Evolutionary conservation across 2,329 filamentous ascomycete genomes (phyloP), one percentile per base, ranked within the genome.

Genomic region (Lachnellula subtilissima): DNA sequence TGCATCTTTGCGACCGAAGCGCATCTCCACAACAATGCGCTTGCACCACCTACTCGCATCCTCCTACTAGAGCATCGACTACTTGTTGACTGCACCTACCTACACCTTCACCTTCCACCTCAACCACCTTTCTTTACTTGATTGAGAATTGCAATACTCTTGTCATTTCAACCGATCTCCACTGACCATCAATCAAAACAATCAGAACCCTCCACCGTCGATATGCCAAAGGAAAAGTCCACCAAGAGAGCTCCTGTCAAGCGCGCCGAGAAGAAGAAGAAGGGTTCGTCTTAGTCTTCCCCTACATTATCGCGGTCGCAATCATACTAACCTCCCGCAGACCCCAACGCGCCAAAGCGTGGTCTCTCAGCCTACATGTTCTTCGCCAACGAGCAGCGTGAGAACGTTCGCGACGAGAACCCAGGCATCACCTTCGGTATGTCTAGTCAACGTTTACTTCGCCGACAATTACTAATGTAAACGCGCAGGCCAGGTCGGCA

Each of bases 351-450:
- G 59, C 94, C 94, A 75, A 99, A 97, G 91, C 91, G 94, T 77
- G 94, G 93, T 81, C 90, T 99, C 50, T 97, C 94, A 53, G 94
- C 94, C 63, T 99, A 99, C 86, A 99, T 99, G 94, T 97, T 97
- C 88, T 99, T 97, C 75, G 94, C 94, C 85, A 97, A 97, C 73
- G 94, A 97, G 78, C 91, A 97, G 79, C 92, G 94, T 69, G 93
- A 97, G 73, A 96, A 94, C 75, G 94, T 99, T 68, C 91, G 94
- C 69, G 91, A 96, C 74, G 93, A 97, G 77, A 97, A 97, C 83
- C 93, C 93, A 40, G 93, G 92, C 69, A 96, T 97, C 78, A 88
- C 88, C 67, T 99, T 99, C 77, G 94, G 91, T 87, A 82, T 67
- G 82, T 28, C 19, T 25, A n/a, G n/a, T n/a, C 3, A 43, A 9